Evolutionary conservation across 768 basidiomycete genomes (phyloP), one percentile per base, ranked within the genome.

Genomic region (Phaeotremella fagi): DNA sequence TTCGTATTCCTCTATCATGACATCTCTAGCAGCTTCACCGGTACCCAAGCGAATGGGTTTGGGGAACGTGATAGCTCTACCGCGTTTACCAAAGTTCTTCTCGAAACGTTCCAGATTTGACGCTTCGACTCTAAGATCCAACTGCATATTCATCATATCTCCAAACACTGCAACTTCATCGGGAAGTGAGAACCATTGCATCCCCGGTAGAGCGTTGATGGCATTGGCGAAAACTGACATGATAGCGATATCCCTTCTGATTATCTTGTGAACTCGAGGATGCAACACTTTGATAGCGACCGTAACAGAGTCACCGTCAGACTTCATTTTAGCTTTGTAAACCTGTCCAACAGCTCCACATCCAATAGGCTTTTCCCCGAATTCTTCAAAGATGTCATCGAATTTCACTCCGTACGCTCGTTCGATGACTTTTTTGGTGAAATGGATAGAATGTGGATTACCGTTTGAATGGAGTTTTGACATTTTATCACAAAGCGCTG

Each of bases 341-440:
- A 98, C 92, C 77, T 99, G 95, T 18, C 94, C 95, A 58, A 99
- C 95, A n/a, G 95, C 92, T 23, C 95, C 95, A 9, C 87, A 88
- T n/a, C 95, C 95, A 47, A 99, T 94, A 3, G 95, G 92, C 4
- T 71, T 78, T 54, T 83, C 79, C 51, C 88, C 83, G 67, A 99
- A 98, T 52, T 87, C 82, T 61, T 90, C 88, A 63, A 99, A 98
- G 11, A 97, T 87, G 12, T 95, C 80, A 3, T 85, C 80, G 66
- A 99, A 95, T 3, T 84, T 82, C 31, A 82, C 79, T 44, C 84
- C 82, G 72, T 98, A 98, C 18, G 88, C 88, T 3, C 77, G 75
- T 71, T 94, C 86, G 59, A 99, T 84, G 50, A 89, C 85, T 18
- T 76, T 72, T 59, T 83, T 85, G 4, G 94, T 98, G 72, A 97